Percentiles rank a stretch among this genome's conserved stretches.
phyloP scores from a whole-genome alignment of 1,139 yeast species.

The Sugiyamaella pinicola region DNA sequence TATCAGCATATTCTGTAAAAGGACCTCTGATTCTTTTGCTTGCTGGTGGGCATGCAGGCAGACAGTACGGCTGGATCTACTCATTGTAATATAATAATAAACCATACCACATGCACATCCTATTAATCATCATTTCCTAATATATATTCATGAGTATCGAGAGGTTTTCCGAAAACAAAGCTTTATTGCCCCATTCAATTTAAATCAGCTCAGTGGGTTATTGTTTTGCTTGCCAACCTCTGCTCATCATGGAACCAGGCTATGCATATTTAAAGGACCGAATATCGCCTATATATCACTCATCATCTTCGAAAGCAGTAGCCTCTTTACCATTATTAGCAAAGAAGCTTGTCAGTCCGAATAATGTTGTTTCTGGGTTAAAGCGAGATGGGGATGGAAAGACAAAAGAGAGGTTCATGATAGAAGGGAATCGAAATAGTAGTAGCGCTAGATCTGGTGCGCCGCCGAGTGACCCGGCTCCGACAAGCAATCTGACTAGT shows the following conservation, averaged over 20 bases:
- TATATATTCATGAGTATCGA: too few relatives aligned
- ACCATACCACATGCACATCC: background rate
- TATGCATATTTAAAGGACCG: conserved; percentile 14
- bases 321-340: conserved; percentile 14
- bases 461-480: conserved; percentile 6
- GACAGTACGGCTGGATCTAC: background rate
- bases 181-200: background rate
- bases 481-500: background rate
- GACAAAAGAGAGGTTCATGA: background rate
- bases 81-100: too few relatives aligned
- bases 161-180: background rate
- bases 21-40: background rate
- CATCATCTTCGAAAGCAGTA: conserved; percentile 16
- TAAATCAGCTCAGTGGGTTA: background rate
- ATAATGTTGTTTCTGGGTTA: conserved; percentile 1
- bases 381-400: conserved; percentile 2
- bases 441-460: background rate
- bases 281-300: conserved; percentile 16
- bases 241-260: conserved; percentile 18
- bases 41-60: too few relatives aligned
- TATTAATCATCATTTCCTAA: background rate
- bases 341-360: conserved; percentile 13
- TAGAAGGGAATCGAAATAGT: background rate
- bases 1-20: background rate
- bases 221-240: background rate